These are phyloP conservation scores for Hanseniaspora osmophila DNA, from an alignment of 805 yeast species.

Conservation along the genomic window DNA sequence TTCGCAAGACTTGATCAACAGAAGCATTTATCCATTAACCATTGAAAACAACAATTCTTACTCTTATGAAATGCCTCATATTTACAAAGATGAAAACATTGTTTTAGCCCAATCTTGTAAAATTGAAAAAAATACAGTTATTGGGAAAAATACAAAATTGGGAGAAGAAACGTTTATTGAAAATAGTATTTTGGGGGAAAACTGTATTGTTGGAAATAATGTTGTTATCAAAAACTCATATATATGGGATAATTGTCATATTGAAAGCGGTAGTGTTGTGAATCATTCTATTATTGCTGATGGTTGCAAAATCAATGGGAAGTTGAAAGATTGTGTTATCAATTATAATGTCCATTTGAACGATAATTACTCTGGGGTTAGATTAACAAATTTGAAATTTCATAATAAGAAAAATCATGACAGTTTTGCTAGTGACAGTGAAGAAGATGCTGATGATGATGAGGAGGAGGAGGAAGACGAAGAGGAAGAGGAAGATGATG, in stretches of 20 bases:
- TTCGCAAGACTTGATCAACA: conserved; percentile 74
- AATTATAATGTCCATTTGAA: conserved; percentile 65
- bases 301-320: conserved; percentile 38
- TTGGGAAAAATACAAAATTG: conserved; percentile 63
- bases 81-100: conserved; percentile 76
- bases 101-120: conserved; percentile 86
- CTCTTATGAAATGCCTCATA: conserved; percentile 67
- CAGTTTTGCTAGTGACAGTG: conserved; percentile 9
- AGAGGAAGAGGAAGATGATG: conserved; percentile 18
- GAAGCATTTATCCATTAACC: conserved; percentile 87
- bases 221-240: conserved; percentile 61
- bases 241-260: conserved; percentile 71
- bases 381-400: conserved; percentile 1
- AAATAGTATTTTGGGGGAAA: conserved; percentile 71
- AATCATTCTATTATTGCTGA: conserved; percentile 60
- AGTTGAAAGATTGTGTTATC: conserved; percentile 52
- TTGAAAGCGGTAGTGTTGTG: conserved; percentile 50
- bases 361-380: conserved; percentile 23
- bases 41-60: conserved; percentile 74
- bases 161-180: conserved; percentile 59
- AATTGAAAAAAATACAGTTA: conserved; percentile 65
- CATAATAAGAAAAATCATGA: conserved; percentile 2
- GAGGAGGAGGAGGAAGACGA: conserved; percentile 21
- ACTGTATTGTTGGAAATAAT: conserved; percentile 71
- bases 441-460: conserved; percentile 11